A percentile compares a stretch with the other conserved stretches of the same genome.
These are phyloP conservation scores for Colletotrichum higginsianum DNA, from an alignment of 2,329 filamentous ascomycete species.

Conservation along the genomic window DNA sequence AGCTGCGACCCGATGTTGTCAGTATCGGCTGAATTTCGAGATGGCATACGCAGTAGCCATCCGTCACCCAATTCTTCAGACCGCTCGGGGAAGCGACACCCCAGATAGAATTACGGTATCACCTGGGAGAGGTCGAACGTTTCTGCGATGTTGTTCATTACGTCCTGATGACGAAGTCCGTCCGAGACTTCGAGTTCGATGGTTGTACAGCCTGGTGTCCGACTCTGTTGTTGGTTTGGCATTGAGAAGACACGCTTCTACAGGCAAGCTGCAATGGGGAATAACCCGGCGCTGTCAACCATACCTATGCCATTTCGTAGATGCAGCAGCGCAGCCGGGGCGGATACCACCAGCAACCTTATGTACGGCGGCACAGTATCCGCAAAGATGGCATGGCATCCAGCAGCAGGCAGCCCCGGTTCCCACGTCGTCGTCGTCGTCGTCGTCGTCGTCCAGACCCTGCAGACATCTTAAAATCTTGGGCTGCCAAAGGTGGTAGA, in stretches of 20 bases:
- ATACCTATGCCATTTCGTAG: background rate
- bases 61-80: conserved; percentile 6
- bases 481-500: conserved; percentile 34
- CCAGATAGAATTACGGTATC: background rate
- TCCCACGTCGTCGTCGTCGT: conserved; percentile 27
- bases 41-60: conserved; percentile 13
- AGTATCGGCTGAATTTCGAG: conserved; percentile 17
- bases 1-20: conserved; percentile 7
- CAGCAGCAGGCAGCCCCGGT: conserved; percentile 28
- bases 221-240: background rate
- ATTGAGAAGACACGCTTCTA: background rate
- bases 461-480: conserved; percentile 43
- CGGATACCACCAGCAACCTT: conserved; percentile 16
- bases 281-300: background rate
- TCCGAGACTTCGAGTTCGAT: background rate
- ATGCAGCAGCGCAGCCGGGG: conserved; percentile 25
- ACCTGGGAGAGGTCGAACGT: background rate
- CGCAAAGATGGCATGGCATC: conserved; percentile 26
- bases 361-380: conserved; percentile 26
- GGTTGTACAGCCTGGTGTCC: background rate
- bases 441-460: conserved; percentile 35
- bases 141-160: background rate
- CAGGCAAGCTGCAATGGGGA: background rate
- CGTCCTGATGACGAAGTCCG: background rate
- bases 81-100: conserved; percentile 1